Evolutionary conservation across 306 rosid species (phyloP).

Genomic region (Calophaca sinica): DNA sequence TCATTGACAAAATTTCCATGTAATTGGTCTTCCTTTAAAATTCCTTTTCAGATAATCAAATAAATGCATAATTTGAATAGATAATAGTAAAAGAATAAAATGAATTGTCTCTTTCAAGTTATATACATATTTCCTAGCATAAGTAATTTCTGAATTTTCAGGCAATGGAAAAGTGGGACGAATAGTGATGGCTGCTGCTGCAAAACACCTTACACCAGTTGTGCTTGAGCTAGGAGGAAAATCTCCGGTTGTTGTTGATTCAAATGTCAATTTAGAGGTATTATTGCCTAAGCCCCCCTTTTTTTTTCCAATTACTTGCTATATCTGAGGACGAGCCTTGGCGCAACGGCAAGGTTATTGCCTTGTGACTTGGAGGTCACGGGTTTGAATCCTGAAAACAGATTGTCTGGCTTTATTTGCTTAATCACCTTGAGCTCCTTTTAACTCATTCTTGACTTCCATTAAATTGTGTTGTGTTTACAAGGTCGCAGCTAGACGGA

Average conservation of each 20-base stretch:
- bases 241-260: slow-evolving; percentile 87
- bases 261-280: slow-evolving; percentile 65
- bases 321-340: no score
- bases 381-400: no score
- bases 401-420: no score
- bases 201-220: slow-evolving; percentile 96
- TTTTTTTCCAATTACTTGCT: slow-evolving; percentile 6
- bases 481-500: slow-evolving; percentile 79
- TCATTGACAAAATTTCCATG: background rate
- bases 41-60: background rate
- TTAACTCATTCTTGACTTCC: slow-evolving; percentile 34
- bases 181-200: slow-evolving; percentile 94
- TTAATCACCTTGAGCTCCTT: slow-evolving; percentile 11
- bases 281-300: slow-evolving; percentile 39
- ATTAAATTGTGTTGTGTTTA: slow-evolving; percentile 36
- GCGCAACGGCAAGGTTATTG: no score
- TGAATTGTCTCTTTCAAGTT: slow-evolving; percentile 4
- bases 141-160: slow-evolving; percentile 40
- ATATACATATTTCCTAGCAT: background rate
- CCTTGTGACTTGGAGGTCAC: no score
- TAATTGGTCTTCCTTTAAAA: background rate
- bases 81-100: background rate
- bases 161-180: slow-evolving; percentile 86
- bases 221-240: slow-evolving; percentile 97
- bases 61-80: no score